Percentiles rank a stretch among this genome's conserved stretches.
phyloP scores from a whole-genome alignment of 1,139 yeast species.

The Blastobotrys proliferans region DNA sequence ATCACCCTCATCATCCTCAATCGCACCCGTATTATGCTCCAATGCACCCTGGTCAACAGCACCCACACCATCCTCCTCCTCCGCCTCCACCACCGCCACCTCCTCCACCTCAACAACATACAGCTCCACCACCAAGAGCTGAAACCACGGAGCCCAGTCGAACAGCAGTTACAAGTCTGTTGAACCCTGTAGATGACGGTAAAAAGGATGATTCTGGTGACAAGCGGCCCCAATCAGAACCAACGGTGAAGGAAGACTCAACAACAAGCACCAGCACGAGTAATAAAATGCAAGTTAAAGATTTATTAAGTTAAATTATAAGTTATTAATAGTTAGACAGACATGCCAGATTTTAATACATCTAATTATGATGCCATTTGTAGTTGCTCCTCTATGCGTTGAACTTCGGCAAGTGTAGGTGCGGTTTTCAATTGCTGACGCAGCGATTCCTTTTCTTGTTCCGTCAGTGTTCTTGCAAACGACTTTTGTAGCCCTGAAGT shows the following conservation, averaged over 20 bases:
- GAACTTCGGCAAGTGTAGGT: slow-evolving; percentile 67
- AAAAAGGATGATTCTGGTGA: not conserved
- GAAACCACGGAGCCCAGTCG: slow-evolving; percentile 8
- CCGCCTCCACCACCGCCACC: slow-evolving; percentile 5
- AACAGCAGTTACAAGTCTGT: slow-evolving; percentile 12
- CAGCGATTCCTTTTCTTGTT: slow-evolving; percentile 50
- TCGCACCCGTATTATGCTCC: not conserved
- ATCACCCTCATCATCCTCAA: not conserved
- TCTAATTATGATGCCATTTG: no score
- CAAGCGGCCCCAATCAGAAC: no score
- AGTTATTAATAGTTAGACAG: not conserved
- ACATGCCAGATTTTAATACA: not conserved
- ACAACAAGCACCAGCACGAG: not conserved
- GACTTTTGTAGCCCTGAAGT: slow-evolving; percentile 23
- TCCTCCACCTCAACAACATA: not conserved
- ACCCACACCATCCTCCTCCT: not conserved
- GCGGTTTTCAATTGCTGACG: slow-evolving; percentile 57
- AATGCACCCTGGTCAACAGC: not conserved
- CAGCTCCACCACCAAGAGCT: not conserved
- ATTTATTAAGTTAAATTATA: not conserved
- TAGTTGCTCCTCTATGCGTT: slow-evolving; percentile 56
- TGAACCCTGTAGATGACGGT: slow-evolving; percentile 9
- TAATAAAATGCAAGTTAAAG: not conserved
- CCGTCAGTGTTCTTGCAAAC: slow-evolving; percentile 45
- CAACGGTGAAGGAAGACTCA: no score